Evolutionary conservation across 2,329 filamentous ascomycete species (phyloP).

Genomic region (Alternaria incomplexa): DNA sequence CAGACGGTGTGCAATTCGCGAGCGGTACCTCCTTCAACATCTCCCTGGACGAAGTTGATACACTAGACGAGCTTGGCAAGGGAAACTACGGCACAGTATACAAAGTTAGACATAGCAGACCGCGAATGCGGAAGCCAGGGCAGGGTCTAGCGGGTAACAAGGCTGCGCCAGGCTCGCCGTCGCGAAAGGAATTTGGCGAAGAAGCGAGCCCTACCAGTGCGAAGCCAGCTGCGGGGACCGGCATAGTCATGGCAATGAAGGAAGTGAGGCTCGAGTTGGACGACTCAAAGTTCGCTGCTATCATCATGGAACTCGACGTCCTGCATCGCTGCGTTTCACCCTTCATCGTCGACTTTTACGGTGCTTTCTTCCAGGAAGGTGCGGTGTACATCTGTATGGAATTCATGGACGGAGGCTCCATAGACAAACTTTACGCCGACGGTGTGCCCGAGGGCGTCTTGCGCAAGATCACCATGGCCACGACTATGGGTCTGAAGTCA

Average conservation of each 20-base stretch:
- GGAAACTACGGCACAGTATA: constrained; percentile 99
- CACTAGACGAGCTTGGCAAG: constrained; percentile 90
- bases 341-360: constrained; percentile 98
- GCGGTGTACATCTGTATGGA: constrained; percentile 99
- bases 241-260: constrained; percentile 98
- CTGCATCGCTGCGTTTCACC: constrained; percentile 93
- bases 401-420: constrained; percentile 97
- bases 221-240: constrained; percentile 61
- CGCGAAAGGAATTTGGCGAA: constrained; percentile 39
- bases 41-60: constrained; percentile 93
- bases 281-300: constrained; percentile 94
- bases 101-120: constrained; percentile 87
- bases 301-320: constrained; percentile 97
- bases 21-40: constrained; percentile 91
- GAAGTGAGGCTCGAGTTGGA: constrained; percentile 95
- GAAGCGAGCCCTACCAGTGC: constrained; percentile 45
- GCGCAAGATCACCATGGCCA: constrained; percentile 87
- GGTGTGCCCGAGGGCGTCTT: constrained; percentile 89
- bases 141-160: constrained; percentile 67
- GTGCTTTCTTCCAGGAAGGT: constrained; percentile 97
- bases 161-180: constrained; percentile 44
- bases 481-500: constrained; percentile 87
- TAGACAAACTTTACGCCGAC: constrained; percentile 92
- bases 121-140: constrained; percentile 65
- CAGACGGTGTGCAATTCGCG: constrained; percentile 89